A percentile compares a stretch with the other conserved stretches of the same genome.
Evolutionary conservation across 495 filamentous ascomycete species (phyloP).

Genomic region (Penicillium antarcticum): DNA sequence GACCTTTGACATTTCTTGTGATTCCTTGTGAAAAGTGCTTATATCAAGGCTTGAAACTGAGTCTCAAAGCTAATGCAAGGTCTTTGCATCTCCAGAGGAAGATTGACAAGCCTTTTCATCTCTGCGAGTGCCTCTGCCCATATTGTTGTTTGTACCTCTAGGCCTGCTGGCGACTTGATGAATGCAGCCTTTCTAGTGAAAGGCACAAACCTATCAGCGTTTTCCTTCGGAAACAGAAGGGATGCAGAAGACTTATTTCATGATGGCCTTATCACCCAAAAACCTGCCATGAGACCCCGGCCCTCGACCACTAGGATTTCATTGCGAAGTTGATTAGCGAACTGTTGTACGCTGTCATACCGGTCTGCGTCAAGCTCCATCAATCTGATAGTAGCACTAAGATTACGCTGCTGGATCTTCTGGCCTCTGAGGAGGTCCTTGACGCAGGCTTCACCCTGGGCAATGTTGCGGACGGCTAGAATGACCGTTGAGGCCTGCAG

Average conservation of each 20-base stretch:
- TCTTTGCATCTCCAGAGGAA: constrained; percentile 1
- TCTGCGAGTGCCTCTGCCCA: constrained; percentile 15
- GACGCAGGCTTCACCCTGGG: constrained; percentile 13
- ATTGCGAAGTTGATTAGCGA: constrained; percentile 16
- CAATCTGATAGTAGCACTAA: constrained; percentile 15
- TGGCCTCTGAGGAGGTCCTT: constrained; percentile 5
- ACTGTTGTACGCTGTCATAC: constrained; percentile 22
- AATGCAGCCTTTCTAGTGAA: constrained; percentile 6
- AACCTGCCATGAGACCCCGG: constrained; percentile 12
- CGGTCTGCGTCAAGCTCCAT: constrained; percentile 21
- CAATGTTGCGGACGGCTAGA: constrained; percentile 21
- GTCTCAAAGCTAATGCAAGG: too few relatives aligned
- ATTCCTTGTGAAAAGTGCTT: too few relatives aligned
- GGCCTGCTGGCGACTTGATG: constrained; percentile 5
- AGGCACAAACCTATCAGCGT: too few relatives aligned
- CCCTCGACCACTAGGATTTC: constrained; percentile 19
- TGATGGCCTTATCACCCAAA: constrained; percentile 10
- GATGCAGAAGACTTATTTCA: constrained; percentile 3
- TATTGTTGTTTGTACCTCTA: constrained; percentile 6
- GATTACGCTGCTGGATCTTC: constrained; percentile 8
- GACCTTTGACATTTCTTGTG: too few relatives aligned
- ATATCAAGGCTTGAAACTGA: too few relatives aligned
- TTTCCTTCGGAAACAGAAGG: background rate
- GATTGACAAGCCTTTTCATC: constrained; percentile 1
- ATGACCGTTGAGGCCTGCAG: constrained; percentile 14